A percentile compares a stretch with the other conserved stretches of the same genome.
These are phyloP conservation scores for Sicyos edulis DNA, from an alignment of 306 rosid genomes.

Conservation along the genomic window DNA sequence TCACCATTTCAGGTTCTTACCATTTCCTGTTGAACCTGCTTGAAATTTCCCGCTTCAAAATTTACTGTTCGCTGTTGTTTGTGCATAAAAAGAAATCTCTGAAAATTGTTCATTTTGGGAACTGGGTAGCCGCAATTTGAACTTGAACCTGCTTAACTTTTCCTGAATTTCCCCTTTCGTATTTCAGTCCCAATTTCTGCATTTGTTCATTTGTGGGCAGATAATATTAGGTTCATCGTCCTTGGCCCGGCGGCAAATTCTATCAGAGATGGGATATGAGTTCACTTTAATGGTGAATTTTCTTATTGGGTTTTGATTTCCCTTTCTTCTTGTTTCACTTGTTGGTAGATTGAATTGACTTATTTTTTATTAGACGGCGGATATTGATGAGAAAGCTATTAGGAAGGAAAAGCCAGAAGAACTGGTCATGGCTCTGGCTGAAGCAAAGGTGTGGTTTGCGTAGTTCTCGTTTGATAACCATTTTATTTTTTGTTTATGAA, in stretches of 20 bases:
- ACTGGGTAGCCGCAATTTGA: too few species aligned
- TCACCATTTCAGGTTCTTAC: too few species aligned
- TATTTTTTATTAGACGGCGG: slow-evolving; percentile 53
- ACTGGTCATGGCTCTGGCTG: slow-evolving; percentile 70
- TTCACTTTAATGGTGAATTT: slow-evolving; percentile 57
- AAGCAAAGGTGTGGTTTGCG: slow-evolving; percentile 60
- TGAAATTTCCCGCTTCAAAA: too few species aligned
- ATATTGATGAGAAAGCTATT: slow-evolving; percentile 71
- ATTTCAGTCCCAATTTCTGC: neutral
- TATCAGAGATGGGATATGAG: slow-evolving; percentile 76
- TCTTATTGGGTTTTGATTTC: slow-evolving; percentile 8
- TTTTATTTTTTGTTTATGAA: too few species aligned
- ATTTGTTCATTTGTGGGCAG: slow-evolving; percentile 28
- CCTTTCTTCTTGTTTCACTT: slow-evolving; percentile 12
- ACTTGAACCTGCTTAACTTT: too few species aligned
- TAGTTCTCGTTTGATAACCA: too few species aligned
- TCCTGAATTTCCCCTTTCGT: too few species aligned
- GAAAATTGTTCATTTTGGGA: too few species aligned
- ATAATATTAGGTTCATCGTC: slow-evolving; percentile 86
- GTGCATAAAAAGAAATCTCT: too few species aligned
- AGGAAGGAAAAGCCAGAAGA: slow-evolving; percentile 72
- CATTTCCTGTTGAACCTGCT: too few species aligned
- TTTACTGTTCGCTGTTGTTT: too few species aligned
- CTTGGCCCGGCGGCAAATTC: slow-evolving; percentile 67
- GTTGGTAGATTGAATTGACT: slow-evolving; percentile 25